A percentile compares a stretch with the other conserved stretches of the same genome.
Evolutionary conservation across 352 stramenopile genomes (phyloP).

Genomic region (Peronospora destructor): DNA sequence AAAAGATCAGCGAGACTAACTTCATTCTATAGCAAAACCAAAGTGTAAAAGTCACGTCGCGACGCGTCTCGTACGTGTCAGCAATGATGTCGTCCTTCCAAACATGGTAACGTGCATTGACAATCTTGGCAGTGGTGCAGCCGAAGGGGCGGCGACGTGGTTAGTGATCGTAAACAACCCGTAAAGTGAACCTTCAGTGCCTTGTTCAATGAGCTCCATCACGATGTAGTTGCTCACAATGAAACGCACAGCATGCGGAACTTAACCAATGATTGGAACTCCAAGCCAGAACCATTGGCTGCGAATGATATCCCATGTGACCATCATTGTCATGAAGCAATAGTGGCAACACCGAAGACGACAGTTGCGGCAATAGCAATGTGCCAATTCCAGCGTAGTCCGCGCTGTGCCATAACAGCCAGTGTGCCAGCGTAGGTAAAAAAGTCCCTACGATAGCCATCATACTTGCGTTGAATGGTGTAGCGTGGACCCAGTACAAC

Average conservation of each 20-base stretch:
- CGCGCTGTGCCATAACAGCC: slow-evolving; percentile 36
- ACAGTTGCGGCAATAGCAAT: slow-evolving; percentile 38
- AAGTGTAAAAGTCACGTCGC: slow-evolving; percentile 51
- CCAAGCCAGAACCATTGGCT: slow-evolving; percentile 63
- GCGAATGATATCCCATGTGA: slow-evolving; percentile 42
- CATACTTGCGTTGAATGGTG: slow-evolving; percentile 49
- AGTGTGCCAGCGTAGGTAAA: slow-evolving; percentile 39
- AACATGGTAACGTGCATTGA: slow-evolving; percentile 47
- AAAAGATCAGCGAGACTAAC: slow-evolving; percentile 39
- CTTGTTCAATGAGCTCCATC: slow-evolving; percentile 48
- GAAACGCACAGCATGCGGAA: slow-evolving; percentile 44
- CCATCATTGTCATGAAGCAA: slow-evolving; percentile 45
- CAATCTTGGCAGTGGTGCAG: slow-evolving; percentile 42
- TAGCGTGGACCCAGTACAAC: slow-evolving; percentile 45
- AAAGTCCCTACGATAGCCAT: slow-evolving; percentile 43
- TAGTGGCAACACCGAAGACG: slow-evolving; percentile 34
- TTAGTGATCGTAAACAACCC: slow-evolving; percentile 44
- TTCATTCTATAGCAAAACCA: slow-evolving; percentile 52
- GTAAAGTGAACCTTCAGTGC: slow-evolving; percentile 49
- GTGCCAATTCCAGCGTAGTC: slow-evolving; percentile 54
- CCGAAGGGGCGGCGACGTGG: slow-evolving; percentile 43
- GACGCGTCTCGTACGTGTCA: slow-evolving; percentile 40
- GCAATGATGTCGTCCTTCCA: slow-evolving; percentile 43
- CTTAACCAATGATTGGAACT: slow-evolving; percentile 43
- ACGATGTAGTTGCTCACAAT: slow-evolving; percentile 54